Evolutionary conservation across 495 filamentous ascomycete genomes (phyloP), one percentile per base, ranked within the genome.

Genomic region (Aspergillus baeticus): DNA sequence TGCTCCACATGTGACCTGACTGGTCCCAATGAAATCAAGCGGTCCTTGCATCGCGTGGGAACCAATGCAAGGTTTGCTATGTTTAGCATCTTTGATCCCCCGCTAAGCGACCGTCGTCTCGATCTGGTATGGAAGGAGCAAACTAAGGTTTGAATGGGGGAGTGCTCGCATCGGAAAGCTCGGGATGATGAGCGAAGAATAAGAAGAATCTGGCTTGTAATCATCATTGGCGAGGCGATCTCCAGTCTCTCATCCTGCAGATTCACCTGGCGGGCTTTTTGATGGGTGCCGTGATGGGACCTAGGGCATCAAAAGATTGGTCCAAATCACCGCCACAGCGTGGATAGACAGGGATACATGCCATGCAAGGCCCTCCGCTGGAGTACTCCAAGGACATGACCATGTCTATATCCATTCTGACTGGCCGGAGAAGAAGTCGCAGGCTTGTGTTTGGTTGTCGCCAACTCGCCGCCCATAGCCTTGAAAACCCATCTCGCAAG

Each of bases 61-160:
- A 64, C 69, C 66, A 66, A 67, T 73, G 72, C 62, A 73, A 71
- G 70, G 65, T 63, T 67, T 70, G 54, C 72, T 75, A 75, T 66
- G 65, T 71, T 73, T 75, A 75, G 72, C 61, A 66, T 54, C 58
- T 53, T 63, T 61, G 64, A 66, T 66, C 64, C 55, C 31, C 61
- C 61, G 55, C 61, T 61, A 60, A 48, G 26, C 38, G 21, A 20
- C 29, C 38, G 34, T 20, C 43, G 35, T 51, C 53, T 55, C 47
- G 47, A 47, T 56, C 53, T 61, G 58, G n/a, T 35, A 7, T 39
- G 41, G 45, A 33, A 18, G 38, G 15, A 15, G 22, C 10, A 43
- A 41, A 17, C 10, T 17, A 41, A 3, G 23, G 41, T 8, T 8
- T 18, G 7, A 5, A 38, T 7, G 20, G 33, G 15, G 26, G n/a